These are phyloP conservation scores for Euclidium syriacum DNA, from an alignment of 345 rosid species.

Conservation along the genomic window DNA sequence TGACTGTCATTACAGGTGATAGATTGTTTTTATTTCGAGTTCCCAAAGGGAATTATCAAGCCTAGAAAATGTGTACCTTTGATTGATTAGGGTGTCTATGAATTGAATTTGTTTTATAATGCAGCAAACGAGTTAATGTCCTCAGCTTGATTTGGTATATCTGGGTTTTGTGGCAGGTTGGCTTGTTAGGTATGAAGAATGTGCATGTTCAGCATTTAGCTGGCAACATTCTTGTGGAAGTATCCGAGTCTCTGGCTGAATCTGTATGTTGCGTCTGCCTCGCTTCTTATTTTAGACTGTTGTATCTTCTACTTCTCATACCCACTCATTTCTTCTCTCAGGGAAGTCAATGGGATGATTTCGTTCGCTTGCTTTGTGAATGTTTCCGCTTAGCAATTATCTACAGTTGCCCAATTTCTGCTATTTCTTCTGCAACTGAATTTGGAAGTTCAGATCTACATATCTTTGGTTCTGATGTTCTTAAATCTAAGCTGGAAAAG, in stretches of 20 bases:
- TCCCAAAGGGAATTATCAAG: no score
- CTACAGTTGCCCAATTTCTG: constrained; percentile 19
- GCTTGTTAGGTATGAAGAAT: constrained; percentile 39
- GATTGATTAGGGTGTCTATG: neutral
- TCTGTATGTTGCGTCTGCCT: constrained; percentile 39
- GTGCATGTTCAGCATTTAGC: constrained; percentile 56
- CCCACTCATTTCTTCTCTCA: constrained; percentile 22
- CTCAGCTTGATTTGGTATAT: neutral
- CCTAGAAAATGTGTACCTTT: neutral
- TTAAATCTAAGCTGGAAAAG: constrained; percentile 42
- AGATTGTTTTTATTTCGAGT: neutral
- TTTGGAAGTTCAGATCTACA: constrained; percentile 10
- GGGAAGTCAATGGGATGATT: constrained; percentile 48
- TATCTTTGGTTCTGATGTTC: constrained; percentile 24
- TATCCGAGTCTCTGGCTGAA: constrained; percentile 42
- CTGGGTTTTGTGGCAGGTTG: constrained; percentile 37
- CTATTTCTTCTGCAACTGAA: constrained; percentile 18
- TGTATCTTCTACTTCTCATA: neutral
- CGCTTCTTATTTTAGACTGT: neutral
- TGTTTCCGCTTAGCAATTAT: constrained; percentile 38
- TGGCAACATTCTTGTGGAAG: constrained; percentile 48
- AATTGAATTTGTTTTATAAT: neutral
- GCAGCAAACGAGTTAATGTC: neutral
- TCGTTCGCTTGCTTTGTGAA: constrained; percentile 42
- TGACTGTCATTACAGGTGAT: neutral